Evolutionary conservation across 2,329 filamentous ascomycete species (phyloP).

Genomic region (Didymella arachidicola): DNA sequence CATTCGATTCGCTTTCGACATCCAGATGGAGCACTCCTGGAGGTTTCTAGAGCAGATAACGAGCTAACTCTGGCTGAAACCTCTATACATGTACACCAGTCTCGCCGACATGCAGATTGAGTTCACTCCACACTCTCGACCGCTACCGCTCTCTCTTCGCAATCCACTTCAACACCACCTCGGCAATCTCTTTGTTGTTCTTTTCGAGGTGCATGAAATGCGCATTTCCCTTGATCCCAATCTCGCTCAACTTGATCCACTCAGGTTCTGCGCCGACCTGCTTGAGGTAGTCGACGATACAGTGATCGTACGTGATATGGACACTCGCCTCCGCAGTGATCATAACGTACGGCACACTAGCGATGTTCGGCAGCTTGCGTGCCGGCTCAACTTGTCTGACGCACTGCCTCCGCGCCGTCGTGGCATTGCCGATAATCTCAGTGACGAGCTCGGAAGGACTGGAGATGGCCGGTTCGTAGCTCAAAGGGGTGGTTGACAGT

Average conservation of each 20-base stretch:
- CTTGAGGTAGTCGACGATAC: slow-evolving; percentile 30
- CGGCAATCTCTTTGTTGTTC: slow-evolving; percentile 57
- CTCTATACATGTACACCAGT: too few species aligned
- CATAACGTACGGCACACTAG: slow-evolving; percentile 36
- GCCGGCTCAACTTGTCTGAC: neutral
- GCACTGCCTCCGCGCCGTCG: neutral
- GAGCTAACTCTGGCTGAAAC: too few species aligned
- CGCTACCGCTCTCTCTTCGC: neutral
- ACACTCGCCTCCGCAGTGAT: slow-evolving; percentile 37
- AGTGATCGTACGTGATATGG: slow-evolving; percentile 41
- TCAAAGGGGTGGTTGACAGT: slow-evolving; percentile 6
- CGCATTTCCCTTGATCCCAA: slow-evolving; percentile 61
- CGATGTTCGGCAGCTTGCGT: slow-evolving; percentile 26
- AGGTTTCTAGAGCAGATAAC: too few species aligned
- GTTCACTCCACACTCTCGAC: too few species aligned
- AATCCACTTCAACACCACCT: slow-evolving; percentile 53
- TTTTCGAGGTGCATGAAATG: slow-evolving; percentile 63
- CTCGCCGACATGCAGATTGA: too few species aligned
- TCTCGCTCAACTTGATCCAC: slow-evolving; percentile 54
- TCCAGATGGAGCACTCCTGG: too few species aligned
- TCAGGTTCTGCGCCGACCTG: slow-evolving; percentile 56
- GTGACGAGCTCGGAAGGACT: neutral
- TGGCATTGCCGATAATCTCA: neutral
- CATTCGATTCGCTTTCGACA: too few species aligned
- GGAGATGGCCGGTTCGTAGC: slow-evolving; percentile 1